These are phyloP conservation scores for Cyclotella atomus DNA, from an alignment of 108 stramenopile genomes.

Conservation along the genomic window DNA sequence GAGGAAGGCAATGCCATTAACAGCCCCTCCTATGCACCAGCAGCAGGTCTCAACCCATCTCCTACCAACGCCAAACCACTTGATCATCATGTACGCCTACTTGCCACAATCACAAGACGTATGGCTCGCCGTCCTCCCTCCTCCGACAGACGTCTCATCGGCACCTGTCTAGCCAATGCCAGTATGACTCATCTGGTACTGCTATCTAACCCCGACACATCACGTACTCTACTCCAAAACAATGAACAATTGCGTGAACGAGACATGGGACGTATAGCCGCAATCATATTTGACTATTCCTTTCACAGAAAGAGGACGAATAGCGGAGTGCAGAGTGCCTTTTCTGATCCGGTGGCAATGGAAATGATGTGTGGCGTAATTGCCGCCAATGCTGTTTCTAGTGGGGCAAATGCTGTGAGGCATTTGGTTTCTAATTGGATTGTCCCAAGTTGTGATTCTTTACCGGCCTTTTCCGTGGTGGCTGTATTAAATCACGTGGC, in stretches of 20 bases:
- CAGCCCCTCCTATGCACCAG: neutral
- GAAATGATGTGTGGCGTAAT: constrained; percentile 73
- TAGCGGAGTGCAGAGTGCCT: constrained; percentile 25
- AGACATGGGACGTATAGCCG: constrained; percentile 80
- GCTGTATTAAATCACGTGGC: constrained; percentile 62
- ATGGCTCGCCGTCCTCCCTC: constrained; percentile 71
- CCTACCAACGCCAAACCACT: constrained; percentile 31
- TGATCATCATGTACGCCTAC: constrained; percentile 61
- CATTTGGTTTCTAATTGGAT: constrained; percentile 80
- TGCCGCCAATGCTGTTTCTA: constrained; percentile 78
- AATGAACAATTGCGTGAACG: constrained; percentile 78
- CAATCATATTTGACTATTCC: constrained; percentile 71
- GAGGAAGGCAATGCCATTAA: constrained; percentile 18
- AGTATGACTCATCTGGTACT: constrained; percentile 42
- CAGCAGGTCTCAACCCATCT: neutral
- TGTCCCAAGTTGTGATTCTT: constrained; percentile 56
- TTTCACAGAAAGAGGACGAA: constrained; percentile 26
- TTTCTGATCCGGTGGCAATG: constrained; percentile 72
- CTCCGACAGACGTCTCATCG: constrained; percentile 58
- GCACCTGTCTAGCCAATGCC: constrained; percentile 73
- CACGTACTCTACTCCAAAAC: constrained; percentile 53
- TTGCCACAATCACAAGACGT: constrained; percentile 69
- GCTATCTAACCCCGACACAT: constrained; percentile 31
- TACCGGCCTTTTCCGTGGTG: constrained; percentile 58
- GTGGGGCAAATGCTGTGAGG: constrained; percentile 63